These are phyloP conservation scores for Geranium incanum DNA, from an alignment of 441 rosid species.

Conservation along the genomic window DNA sequence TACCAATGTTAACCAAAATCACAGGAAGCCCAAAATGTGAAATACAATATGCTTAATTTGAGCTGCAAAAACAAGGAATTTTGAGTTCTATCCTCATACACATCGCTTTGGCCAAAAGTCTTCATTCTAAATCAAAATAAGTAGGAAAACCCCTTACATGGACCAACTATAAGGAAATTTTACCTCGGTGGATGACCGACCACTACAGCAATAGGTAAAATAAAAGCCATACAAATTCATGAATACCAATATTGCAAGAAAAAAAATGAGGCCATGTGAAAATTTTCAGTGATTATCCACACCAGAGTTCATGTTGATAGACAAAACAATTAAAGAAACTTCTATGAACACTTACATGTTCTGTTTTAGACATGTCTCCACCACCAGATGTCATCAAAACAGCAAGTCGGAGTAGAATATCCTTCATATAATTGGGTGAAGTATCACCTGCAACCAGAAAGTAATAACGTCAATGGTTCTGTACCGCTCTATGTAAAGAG, in stretches of 20 bases:
- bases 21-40: background rate
- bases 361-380: slow-evolving; percentile 28
- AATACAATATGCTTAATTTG: background rate
- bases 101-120: background rate
- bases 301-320: slow-evolving; percentile 2
- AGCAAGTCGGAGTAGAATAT: slow-evolving; percentile 57
- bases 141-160: background rate
- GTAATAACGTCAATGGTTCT: background rate
- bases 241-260: background rate
- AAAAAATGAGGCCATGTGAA: background rate
- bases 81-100: background rate
- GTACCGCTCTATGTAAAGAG: background rate
- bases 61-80: background rate
- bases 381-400: slow-evolving; percentile 39
- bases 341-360: slow-evolving; percentile 45
- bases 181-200: background rate
- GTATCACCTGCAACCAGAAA: slow-evolving; percentile 39
- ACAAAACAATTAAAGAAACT: slow-evolving; percentile 10
- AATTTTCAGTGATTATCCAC: background rate
- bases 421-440: slow-evolving; percentile 54
- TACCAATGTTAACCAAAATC: background rate
- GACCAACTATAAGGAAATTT: background rate
- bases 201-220: background rate
- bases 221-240: background rate
- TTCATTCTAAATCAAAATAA: background rate